Percentiles rank a stretch among this genome's conserved stretches.
Evolutionary conservation across 805 yeast species (phyloP).

Genomic region (Metschnikowia koreensis): DNA sequence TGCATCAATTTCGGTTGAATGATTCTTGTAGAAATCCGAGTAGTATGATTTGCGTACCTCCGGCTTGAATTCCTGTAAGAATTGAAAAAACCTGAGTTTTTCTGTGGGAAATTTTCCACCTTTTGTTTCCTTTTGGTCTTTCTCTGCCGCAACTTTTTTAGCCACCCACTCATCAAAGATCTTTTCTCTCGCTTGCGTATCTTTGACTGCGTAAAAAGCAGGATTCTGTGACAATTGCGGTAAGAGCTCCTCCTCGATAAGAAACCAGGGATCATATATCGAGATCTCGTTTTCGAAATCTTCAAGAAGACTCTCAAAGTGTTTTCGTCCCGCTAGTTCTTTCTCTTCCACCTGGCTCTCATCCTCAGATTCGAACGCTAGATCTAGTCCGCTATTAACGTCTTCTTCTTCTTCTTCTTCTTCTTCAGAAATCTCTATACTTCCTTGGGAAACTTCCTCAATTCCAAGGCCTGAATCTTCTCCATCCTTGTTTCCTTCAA

Average conservation of each 20-base stretch:
- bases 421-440: neutral
- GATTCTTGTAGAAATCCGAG: conserved; percentile 25
- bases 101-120: conserved; percentile 22
- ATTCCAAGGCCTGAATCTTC: neutral
- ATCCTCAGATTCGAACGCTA: conserved; percentile 18
- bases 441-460: neutral
- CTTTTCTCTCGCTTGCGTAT: conserved; percentile 15
- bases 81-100: conserved; percentile 20
- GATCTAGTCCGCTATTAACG: conserved; percentile 15
- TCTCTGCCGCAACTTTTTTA: too few relatives aligned
- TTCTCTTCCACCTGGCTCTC: conserved; percentile 6
- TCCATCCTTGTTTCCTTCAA: neutral
- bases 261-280: conserved; percentile 36
- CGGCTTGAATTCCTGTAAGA: conserved; percentile 30
- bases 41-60: conserved; percentile 28
- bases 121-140: neutral
- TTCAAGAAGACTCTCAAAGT: conserved; percentile 29
- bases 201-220: conserved; percentile 26
- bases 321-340: conserved; percentile 6
- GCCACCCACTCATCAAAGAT: conserved; percentile 16
- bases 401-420: conserved; percentile 4
- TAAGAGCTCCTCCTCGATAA: conserved; percentile 37
- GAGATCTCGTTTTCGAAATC: conserved; percentile 25
- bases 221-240: conserved; percentile 27
- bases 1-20: conserved; percentile 12